Conservation (phyloP, 202 grass and related monocot genomes). For the Digitaria exilis region DNA sequence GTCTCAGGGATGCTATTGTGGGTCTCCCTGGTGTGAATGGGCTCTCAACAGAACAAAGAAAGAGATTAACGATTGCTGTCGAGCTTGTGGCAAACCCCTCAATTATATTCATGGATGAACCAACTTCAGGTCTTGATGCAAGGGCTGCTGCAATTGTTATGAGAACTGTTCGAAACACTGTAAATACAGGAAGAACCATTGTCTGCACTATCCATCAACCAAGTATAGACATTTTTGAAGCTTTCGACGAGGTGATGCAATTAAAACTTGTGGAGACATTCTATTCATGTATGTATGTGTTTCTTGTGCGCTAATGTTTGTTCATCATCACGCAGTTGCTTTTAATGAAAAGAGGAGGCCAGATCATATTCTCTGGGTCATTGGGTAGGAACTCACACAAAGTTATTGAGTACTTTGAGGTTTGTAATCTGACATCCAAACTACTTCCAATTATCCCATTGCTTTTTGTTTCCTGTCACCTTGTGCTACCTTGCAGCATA, state of each 20-base stretch:
- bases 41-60: conserved; percentile 78
- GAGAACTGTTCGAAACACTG: conserved; percentile 82
- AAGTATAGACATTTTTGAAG: conserved; percentile 81
- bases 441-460: conserved; percentile 20
- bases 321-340: conserved; percentile 52
- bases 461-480: conserved; percentile 23
- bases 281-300: background rate
- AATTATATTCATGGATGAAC: conserved; percentile 83
- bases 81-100: conserved; percentile 80
- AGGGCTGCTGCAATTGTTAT: conserved; percentile 80
- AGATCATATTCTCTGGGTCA: conserved; percentile 69
- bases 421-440: conserved; percentile 31
- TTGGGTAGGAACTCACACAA: conserved; percentile 63
- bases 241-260: conserved; percentile 65
- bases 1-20: conserved; percentile 64
- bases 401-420: conserved; percentile 73
- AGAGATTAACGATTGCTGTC: conserved; percentile 72
- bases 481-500: conserved; percentile 29
- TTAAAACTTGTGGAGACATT: conserved; percentile 13
- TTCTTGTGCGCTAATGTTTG: conserved; percentile 5
- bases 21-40: conserved; percentile 64
- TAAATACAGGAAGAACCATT: conserved; percentile 77
- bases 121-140: conserved; percentile 78
- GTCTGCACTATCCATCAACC: conserved; percentile 84
- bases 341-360: conserved; percentile 71